phyloP scores from a whole-genome alignment of 805 yeast species.

The Suhomyces sp. region DNA sequence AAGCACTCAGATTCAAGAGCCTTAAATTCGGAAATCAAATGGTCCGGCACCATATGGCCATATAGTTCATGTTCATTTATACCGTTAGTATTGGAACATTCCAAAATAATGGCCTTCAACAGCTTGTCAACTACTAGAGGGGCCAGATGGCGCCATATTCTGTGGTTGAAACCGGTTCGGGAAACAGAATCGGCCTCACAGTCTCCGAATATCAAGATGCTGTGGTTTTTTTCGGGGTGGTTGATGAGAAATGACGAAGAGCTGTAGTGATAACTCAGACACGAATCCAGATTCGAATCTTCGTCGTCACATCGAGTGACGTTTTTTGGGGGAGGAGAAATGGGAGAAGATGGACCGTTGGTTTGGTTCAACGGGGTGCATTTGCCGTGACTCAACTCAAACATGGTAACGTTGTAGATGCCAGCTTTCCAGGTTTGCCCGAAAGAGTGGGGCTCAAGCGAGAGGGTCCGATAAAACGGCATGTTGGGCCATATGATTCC shows the following conservation, averaged over 20 bases:
- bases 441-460: conserved; percentile 16
- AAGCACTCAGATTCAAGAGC: conserved; percentile 17
- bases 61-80: conserved; percentile 46
- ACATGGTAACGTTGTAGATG: conserved; percentile 23
- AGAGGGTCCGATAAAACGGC: conserved; percentile 28
- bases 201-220: conserved; percentile 75
- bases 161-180: conserved; percentile 28
- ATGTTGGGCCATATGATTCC: conserved; percentile 79
- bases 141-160: conserved; percentile 59
- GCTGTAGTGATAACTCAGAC: conserved; percentile 22
- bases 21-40: conserved; percentile 55
- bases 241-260: conserved; percentile 62
- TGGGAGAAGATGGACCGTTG: not conserved
- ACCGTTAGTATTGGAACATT: conserved; percentile 58
- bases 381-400: conserved; percentile 35
- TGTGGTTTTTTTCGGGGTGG: conserved; percentile 27
- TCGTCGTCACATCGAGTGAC: not conserved
- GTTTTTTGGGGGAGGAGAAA: not conserved
- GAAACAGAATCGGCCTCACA: conserved; percentile 66
- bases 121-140: conserved; percentile 33
- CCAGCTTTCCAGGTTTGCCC: conserved; percentile 10
- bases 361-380: conserved; percentile 1
- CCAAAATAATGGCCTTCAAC: conserved; percentile 62
- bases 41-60: conserved; percentile 78
- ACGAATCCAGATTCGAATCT: not conserved